A percentile compares a stretch with the other conserved stretches of the same genome.
Conservation (phyloP, 345 rosid species). For the Citropsis articulata region DNA sequence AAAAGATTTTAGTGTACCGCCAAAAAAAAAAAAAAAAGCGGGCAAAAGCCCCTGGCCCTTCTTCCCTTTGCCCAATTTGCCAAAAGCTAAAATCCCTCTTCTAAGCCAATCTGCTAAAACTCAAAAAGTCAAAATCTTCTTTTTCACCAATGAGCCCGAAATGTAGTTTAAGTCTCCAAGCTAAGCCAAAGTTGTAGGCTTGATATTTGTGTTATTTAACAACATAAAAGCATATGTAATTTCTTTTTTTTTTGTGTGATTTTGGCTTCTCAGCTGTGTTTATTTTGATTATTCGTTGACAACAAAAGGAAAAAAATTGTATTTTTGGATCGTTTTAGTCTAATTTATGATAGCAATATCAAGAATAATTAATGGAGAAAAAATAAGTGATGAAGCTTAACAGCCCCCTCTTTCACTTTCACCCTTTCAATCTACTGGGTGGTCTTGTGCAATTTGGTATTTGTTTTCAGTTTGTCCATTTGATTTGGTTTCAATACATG, state of each 20-base stretch:
- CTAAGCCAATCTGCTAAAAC: too few species aligned
- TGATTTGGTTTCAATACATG: background rate
- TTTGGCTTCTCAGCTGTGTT: too few species aligned
- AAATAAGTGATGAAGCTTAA: constrained; percentile 36
- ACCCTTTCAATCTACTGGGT: constrained; percentile 1
- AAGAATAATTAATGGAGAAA: constrained; percentile 44
- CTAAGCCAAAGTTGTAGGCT: background rate
- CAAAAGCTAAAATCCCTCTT: too few species aligned
- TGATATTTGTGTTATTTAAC: background rate
- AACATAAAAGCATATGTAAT: background rate
- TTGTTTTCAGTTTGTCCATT: background rate
- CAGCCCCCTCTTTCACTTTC: background rate
- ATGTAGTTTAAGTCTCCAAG: background rate
- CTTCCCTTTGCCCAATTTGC: too few species aligned
- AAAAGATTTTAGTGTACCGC: too few species aligned
- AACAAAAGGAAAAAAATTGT: constrained; percentile 9
- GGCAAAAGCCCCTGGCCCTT: too few species aligned
- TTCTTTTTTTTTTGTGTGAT: too few species aligned
- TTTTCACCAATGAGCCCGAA: too few species aligned
- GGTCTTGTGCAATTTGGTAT: background rate
- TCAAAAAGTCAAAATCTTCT: too few species aligned
- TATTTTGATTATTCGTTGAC: background rate
- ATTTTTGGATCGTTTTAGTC: background rate
- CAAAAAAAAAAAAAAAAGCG: too few species aligned
- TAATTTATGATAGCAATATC: background rate